Percentiles rank a stretch among this genome's conserved stretches.
These are phyloP conservation scores for Cladosporium sp. DNA, from an alignment of 2,329 filamentous ascomycete genomes.

Conservation along the genomic window DNA sequence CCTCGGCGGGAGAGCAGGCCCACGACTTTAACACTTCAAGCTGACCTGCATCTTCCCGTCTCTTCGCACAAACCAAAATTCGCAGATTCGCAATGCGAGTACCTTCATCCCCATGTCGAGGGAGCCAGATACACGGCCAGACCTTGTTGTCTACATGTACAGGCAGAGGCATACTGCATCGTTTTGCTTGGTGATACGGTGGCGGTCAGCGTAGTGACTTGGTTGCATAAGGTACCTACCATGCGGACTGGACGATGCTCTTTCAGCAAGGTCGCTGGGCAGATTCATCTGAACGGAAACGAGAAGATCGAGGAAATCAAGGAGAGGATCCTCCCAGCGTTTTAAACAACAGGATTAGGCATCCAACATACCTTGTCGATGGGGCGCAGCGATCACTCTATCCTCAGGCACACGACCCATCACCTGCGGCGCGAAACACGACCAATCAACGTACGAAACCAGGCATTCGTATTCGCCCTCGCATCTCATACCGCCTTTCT, in stretches of 20 bases:
- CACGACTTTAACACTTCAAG: conserved; percentile 6
- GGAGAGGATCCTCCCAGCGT: neutral
- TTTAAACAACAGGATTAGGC: neutral
- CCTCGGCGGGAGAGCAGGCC: neutral
- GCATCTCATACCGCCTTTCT: neutral
- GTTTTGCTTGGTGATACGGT: neutral
- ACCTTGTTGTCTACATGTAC: neutral
- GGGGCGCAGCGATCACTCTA: conserved; percentile 6
- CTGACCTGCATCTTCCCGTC: neutral
- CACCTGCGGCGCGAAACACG: conserved; percentile 2
- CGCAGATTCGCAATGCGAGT: neutral
- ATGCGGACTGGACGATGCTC: no score
- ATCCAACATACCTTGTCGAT: neutral
- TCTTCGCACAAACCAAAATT: conserved; percentile 4
- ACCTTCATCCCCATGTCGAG: neutral
- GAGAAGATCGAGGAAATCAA: neutral
- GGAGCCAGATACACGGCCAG: neutral
- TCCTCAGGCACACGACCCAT: conserved; percentile 7
- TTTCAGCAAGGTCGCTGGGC: neutral
- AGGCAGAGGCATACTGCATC: neutral
- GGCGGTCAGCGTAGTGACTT: neutral
- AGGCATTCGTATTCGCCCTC: neutral
- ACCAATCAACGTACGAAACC: neutral
- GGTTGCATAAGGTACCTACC: no score
- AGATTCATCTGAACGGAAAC: neutral